These are phyloP conservation scores for Alternaria brassicicola DNA, from an alignment of 2,329 filamentous ascomycete species.

Conservation along the genomic window DNA sequence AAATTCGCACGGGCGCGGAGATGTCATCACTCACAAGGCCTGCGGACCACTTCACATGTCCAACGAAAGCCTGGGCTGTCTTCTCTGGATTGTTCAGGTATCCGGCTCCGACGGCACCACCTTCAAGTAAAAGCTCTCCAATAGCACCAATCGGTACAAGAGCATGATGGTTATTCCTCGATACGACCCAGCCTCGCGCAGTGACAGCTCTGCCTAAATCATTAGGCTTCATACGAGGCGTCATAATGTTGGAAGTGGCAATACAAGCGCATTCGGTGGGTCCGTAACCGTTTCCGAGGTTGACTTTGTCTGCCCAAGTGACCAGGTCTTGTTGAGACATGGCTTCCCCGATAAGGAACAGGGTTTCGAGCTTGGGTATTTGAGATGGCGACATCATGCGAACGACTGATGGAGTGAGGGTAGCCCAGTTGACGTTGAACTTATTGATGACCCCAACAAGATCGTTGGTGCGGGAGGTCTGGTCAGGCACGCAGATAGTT, in stretches of 20 bases:
- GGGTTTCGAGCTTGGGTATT: slow-evolving; percentile 33
- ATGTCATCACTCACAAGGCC: slow-evolving; percentile 4
- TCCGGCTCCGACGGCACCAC: slow-evolving; percentile 38
- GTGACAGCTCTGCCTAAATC: slow-evolving; percentile 46
- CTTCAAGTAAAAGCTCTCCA: slow-evolving; percentile 52
- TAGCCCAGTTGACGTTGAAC: slow-evolving; percentile 50
- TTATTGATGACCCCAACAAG: slow-evolving; percentile 50
- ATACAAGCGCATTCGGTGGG: slow-evolving; percentile 48
- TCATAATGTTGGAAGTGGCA: slow-evolving; percentile 42
- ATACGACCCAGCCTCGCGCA: slow-evolving; percentile 47
- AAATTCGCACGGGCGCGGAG: slow-evolving; percentile 21
- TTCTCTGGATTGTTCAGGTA: slow-evolving; percentile 44
- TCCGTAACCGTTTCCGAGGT: slow-evolving; percentile 50
- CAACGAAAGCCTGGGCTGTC: slow-evolving; percentile 35
- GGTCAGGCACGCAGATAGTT: slow-evolving; percentile 57
- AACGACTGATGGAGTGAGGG: slow-evolving; percentile 53
- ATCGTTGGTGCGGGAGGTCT: slow-evolving; percentile 55
- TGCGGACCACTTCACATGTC: slow-evolving; percentile 29
- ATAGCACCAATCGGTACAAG: slow-evolving; percentile 49
- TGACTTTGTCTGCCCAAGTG: slow-evolving; percentile 46
- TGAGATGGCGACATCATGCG: slow-evolving; percentile 38
- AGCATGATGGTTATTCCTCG: slow-evolving; percentile 41
- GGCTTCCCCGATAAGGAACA: slow-evolving; percentile 42
- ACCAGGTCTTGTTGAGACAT: slow-evolving; percentile 43
- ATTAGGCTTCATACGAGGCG: slow-evolving; percentile 34